Percentiles rank a stretch among this genome's conserved stretches.
Evolutionary conservation across 2,329 filamentous ascomycete species (phyloP).

Genomic region (Rhexocercosporidium sp.): DNA sequence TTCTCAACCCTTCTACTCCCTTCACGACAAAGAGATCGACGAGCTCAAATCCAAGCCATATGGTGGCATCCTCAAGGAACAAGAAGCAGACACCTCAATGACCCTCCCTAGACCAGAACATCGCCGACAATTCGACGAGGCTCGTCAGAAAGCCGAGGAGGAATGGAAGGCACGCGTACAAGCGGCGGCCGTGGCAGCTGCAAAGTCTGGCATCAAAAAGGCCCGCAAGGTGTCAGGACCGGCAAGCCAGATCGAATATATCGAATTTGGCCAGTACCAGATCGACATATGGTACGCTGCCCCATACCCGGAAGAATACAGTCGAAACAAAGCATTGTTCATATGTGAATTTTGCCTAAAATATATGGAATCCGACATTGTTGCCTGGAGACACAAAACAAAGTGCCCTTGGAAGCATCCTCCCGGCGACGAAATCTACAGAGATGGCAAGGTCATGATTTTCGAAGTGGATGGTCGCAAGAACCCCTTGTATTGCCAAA

Average conservation of each 20-base stretch:
- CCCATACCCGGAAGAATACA: constrained; percentile 98
- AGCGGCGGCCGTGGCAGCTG: constrained; percentile 69
- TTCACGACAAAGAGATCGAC: constrained; percentile 87
- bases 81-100: constrained; percentile 87
- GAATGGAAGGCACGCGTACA: constrained; percentile 79
- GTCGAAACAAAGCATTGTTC: constrained; percentile 92
- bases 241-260: constrained; percentile 96
- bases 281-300: constrained; percentile 99
- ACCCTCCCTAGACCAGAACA: constrained; percentile 84
- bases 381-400: constrained; percentile 95
- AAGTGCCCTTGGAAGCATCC: constrained; percentile 98
- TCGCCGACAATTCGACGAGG: constrained; percentile 85
- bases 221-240: constrained; percentile 80
- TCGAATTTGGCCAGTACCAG: constrained; percentile 96
- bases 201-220: constrained; percentile 66
- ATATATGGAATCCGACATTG: constrained; percentile 99
- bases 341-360: constrained; percentile 99
- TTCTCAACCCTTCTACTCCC: constrained; percentile 82
- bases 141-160: constrained; percentile 88
- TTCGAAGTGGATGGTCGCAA: constrained; percentile 98
- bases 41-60: constrained; percentile 94
- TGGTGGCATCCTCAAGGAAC: constrained; percentile 87
- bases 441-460: constrained; percentile 87
- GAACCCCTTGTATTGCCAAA: constrained; percentile 98
- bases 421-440: constrained; percentile 96